phyloP scores from a whole-genome alignment of 768 basidiomycete genomes.

The Pulveroboletus sp. region DNA sequence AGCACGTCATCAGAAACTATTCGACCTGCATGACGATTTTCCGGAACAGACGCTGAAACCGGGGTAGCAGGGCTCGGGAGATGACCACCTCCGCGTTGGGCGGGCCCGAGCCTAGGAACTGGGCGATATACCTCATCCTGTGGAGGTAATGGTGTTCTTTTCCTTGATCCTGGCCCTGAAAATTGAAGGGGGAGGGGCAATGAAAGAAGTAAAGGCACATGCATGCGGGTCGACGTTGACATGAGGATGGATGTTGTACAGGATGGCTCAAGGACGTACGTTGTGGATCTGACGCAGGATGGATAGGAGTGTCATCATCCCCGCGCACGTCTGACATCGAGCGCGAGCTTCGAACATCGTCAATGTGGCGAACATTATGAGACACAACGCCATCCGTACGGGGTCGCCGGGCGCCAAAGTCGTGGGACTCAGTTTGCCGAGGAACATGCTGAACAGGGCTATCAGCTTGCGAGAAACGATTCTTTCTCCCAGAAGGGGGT shows the following conservation, averaged over 20 bases:
- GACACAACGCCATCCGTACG: conserved; percentile 17
- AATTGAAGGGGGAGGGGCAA: conserved; percentile 15
- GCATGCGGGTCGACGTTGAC: conserved; percentile 22
- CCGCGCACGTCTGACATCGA: conserved; percentile 15
- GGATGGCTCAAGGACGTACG: conserved; percentile 35
- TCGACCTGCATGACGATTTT: conserved; percentile 5
- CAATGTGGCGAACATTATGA: conserved; percentile 9
- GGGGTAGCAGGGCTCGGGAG: conserved; percentile 1
- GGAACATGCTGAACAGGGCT: conserved; percentile 7
- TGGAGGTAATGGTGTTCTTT: conserved; percentile 34
- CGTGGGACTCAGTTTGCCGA: conserved; percentile 12
- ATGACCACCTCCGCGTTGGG: conserved; percentile 11
- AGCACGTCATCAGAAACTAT: background rate
- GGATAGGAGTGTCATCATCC: conserved; percentile 15
- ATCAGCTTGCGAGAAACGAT: conserved; percentile 24
- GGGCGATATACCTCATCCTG: conserved; percentile 32
- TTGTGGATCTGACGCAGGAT: conserved; percentile 30
- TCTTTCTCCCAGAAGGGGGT: conserved; percentile 9
- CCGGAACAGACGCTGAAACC: conserved; percentile 5
- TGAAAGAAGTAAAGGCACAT: conserved; percentile 17
- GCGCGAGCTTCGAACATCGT: conserved; percentile 19
- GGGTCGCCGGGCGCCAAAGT: conserved; percentile 14
- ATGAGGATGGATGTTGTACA: conserved; percentile 26
- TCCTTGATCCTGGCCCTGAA: conserved; percentile 31
- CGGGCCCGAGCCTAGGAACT: conserved; percentile 9